phyloP scores from a whole-genome alignment of 148 eudicot genomes.

The Spergularia marina region DNA sequence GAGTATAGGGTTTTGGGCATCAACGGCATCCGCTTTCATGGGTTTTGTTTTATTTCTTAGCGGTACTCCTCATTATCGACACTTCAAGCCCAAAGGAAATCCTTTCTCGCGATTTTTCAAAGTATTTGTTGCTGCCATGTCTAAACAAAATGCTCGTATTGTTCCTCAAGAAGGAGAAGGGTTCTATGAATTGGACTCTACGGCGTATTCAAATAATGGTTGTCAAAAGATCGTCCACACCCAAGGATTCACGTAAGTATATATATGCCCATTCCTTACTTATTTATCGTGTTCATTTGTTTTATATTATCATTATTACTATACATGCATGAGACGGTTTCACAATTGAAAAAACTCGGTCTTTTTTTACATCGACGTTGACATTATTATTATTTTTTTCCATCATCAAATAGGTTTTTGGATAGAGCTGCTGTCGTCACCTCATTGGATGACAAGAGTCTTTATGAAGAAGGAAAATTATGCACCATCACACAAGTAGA shows the following conservation, averaged over 20 bases:
- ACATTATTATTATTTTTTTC: slow-evolving; percentile 24
- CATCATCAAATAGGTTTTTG: slow-evolving; percentile 47
- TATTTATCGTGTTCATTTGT: no score
- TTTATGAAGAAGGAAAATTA: slow-evolving; percentile 37
- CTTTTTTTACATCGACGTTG: no score
- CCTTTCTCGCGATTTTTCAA: slow-evolving; percentile 63
- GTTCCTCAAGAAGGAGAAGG: slow-evolving; percentile 34
- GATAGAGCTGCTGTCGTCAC: slow-evolving; percentile 57
- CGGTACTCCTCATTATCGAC: slow-evolving; percentile 63
- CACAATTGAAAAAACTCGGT: no score
- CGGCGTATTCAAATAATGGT: slow-evolving; percentile 34
- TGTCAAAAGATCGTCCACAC: slow-evolving; percentile 52
- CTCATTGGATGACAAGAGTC: slow-evolving; percentile 1
- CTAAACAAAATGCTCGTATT: slow-evolving; percentile 41
- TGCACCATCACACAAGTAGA: slow-evolving; percentile 76
- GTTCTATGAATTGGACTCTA: slow-evolving; percentile 43
- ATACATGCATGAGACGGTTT: no score
- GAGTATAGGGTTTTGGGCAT: slow-evolving; percentile 70
- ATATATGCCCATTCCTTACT: background rate
- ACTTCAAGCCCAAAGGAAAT: slow-evolving; percentile 54
- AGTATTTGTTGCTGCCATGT: slow-evolving; percentile 48
- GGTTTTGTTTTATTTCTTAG: slow-evolving; percentile 49
- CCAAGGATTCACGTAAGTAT: slow-evolving; percentile 52
- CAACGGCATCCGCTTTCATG: slow-evolving; percentile 44
- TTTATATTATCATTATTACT: no score